Percentiles rank a stretch among this genome's conserved stretches.
phyloP scores from a whole-genome alignment of 2,329 filamentous ascomycete genomes.

The Colletotrichum tofieldiae region DNA sequence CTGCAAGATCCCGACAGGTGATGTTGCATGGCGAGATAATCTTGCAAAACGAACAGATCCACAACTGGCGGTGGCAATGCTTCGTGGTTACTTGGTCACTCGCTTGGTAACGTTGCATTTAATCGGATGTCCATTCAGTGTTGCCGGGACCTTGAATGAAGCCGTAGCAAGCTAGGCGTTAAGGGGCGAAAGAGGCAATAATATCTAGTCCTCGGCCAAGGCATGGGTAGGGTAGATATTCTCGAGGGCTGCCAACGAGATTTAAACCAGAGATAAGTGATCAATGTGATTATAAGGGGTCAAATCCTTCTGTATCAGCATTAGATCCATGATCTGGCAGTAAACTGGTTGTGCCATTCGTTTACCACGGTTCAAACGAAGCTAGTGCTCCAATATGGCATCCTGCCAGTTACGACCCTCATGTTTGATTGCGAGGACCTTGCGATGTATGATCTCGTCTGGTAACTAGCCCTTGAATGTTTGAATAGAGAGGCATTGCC shows the following conservation, averaged over 20 bases:
- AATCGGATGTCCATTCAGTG: not conserved
- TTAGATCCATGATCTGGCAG: not conserved
- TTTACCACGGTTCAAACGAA: not conserved
- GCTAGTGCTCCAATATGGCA: not conserved
- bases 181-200: not conserved
- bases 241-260: not conserved
- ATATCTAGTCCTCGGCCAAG: not conserved
- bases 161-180: not conserved
- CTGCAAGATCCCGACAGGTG: not conserved
- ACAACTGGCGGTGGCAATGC: not conserved
- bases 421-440: constrained; percentile 8
- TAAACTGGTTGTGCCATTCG: not conserved
- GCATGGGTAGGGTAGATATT: not conserved
- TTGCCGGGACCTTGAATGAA: not conserved
- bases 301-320: not conserved
- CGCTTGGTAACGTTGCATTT: not conserved
- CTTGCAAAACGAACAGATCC: not conserved
- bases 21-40: not conserved
- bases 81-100: not conserved
- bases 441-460: not conserved
- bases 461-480: too few species aligned
- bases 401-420: too few species aligned
- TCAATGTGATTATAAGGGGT: not conserved
- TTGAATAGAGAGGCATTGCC: not conserved
- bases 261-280: not conserved